Percentiles rank a stretch among this genome's conserved stretches.
Conservation (phyloP, 768 basidiomycete genomes). For the Strobilomyces dryophilus region DNA sequence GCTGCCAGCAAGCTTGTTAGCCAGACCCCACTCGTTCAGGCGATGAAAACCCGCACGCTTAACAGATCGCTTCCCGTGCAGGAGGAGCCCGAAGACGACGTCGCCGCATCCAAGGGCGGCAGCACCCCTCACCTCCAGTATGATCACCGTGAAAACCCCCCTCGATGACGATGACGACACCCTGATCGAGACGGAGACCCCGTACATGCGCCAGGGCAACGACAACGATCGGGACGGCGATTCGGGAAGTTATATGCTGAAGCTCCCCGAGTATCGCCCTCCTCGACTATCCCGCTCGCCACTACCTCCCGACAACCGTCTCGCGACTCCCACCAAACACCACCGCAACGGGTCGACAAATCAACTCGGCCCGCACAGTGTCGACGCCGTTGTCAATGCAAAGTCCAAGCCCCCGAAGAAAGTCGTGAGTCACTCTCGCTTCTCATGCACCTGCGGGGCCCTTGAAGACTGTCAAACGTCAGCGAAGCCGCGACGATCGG, state of each 20-base stretch:
- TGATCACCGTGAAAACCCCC: constrained; percentile 33
- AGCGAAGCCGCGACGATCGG: constrained; percentile 20
- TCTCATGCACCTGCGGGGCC: not conserved
- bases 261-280: constrained; percentile 61
- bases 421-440: constrained; percentile 24
- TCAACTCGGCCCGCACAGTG: constrained; percentile 53
- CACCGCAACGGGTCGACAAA: constrained; percentile 57
- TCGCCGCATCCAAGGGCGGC: constrained; percentile 35
- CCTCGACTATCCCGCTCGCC: constrained; percentile 41
- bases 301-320: constrained; percentile 27
- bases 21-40: constrained; percentile 55
- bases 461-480: constrained; percentile 21
- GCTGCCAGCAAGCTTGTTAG: constrained; percentile 37
- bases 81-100: constrained; percentile 71
- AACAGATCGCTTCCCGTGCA: constrained; percentile 74
- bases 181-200: constrained; percentile 38
- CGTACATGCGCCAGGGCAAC: constrained; percentile 31
- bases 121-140: constrained; percentile 38
- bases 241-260: constrained; percentile 56
- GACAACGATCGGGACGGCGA: constrained; percentile 43
- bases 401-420: constrained; percentile 30
- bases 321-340: constrained; percentile 42
- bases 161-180: constrained; percentile 47
- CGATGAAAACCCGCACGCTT: constrained; percentile 52
- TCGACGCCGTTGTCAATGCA: constrained; percentile 56